Conservation (phyloP, 2,329 filamentous ascomycete species). For the Xylaria digitata region DNA sequence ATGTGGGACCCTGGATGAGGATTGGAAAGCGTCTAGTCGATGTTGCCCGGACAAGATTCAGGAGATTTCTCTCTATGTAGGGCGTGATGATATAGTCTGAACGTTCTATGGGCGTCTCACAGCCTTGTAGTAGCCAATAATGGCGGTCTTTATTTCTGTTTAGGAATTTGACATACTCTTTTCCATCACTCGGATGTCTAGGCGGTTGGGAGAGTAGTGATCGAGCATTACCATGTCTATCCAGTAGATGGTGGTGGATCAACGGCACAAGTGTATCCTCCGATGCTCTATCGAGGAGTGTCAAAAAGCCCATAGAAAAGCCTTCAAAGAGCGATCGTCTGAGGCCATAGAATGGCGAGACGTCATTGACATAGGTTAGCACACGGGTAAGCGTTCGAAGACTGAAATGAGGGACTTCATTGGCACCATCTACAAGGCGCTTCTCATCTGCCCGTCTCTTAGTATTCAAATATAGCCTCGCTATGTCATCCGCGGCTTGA, state of each 20-base stretch:
- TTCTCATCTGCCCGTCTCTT: conserved; percentile 85
- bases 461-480: conserved; percentile 87
- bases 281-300: conserved; percentile 83
- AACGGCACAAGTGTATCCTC: conserved; percentile 82
- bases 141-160: conserved; percentile 74
- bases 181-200: conserved; percentile 79
- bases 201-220: conserved; percentile 83
- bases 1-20: conserved; percentile 95
- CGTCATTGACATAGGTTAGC: conserved; percentile 86
- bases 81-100: conserved; percentile 95
- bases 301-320: conserved; percentile 98
- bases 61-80: conserved; percentile 92
- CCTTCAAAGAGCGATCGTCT: conserved; percentile 91
- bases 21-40: conserved; percentile 94
- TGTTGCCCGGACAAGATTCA: conserved; percentile 92
- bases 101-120: conserved; percentile 73
- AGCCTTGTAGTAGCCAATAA: conserved; percentile 89
- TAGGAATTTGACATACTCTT: conserved; percentile 81
- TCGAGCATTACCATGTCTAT: conserved; percentile 73
- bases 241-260: conserved; percentile 83
- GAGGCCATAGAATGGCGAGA: conserved; percentile 84
- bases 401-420: conserved; percentile 97
- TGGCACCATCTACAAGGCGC: conserved; percentile 90
- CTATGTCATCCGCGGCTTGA: conserved; percentile 81
- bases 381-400: conserved; percentile 92